Evolutionary conservation across 2,329 filamentous ascomycete genomes (phyloP).

Genomic region (Pseudogymnoascus sp.): DNA sequence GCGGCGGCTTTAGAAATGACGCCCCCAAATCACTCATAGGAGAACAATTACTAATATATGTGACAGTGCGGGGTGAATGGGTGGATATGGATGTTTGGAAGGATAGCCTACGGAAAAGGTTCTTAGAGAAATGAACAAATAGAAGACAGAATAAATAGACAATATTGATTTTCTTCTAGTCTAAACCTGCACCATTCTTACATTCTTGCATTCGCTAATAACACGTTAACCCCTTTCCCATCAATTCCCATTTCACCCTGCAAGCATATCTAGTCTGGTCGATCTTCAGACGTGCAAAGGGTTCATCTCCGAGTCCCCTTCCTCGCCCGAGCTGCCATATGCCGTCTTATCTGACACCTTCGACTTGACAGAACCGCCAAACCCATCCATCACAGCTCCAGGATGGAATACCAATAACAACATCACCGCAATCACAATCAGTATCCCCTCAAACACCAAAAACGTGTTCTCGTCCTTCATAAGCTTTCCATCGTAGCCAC

Average conservation of each 20-base stretch:
- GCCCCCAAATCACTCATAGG: not conserved
- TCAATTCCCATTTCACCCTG: not conserved
- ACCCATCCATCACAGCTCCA: slow-evolving; percentile 2
- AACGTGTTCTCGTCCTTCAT: slow-evolving; percentile 51
- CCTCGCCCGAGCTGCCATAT: not conserved
- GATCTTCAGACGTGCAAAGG: not conserved
- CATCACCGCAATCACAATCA: slow-evolving; percentile 43
- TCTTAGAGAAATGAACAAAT: not conserved
- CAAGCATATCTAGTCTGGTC: not conserved
- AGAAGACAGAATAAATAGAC: too few relatives aligned
- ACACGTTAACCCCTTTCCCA: not conserved
- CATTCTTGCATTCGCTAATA: not conserved
- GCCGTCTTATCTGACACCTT: slow-evolving; percentile 11
- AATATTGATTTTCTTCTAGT: not conserved
- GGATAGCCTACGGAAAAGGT: not conserved
- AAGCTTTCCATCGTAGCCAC: slow-evolving; percentile 55
- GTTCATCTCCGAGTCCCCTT: not conserved
- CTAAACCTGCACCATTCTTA: not conserved
- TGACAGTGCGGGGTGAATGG: not conserved
- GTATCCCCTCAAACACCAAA: slow-evolving; percentile 50
- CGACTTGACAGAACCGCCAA: not conserved
- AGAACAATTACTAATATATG: not conserved
- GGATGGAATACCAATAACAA: slow-evolving; percentile 43
- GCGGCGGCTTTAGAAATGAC: not conserved
- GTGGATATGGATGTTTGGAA: not conserved